Evolutionary conservation across 2,329 filamentous ascomycete genomes (phyloP).

Genomic region (Ophiosphaerella narmari): DNA sequence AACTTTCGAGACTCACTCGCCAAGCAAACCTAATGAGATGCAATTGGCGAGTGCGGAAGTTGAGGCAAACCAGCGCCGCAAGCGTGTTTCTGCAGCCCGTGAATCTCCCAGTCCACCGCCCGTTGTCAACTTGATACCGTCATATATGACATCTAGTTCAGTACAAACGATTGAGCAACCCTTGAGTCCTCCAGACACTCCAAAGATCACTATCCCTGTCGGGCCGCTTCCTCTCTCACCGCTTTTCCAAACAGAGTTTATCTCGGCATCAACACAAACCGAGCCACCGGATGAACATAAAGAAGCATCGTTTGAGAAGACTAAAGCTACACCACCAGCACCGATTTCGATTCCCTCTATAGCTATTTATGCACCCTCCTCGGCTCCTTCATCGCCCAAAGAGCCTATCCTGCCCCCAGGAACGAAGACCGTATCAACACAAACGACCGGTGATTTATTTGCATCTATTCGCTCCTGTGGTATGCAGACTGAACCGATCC

Average conservation of each 20-base stretch:
- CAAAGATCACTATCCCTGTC: constrained; percentile 54
- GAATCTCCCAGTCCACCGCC: constrained; percentile 14
- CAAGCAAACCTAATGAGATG: constrained; percentile 28
- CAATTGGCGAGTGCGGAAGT: constrained; percentile 52
- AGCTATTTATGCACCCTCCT: constrained; percentile 85
- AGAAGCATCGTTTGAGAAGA: constrained; percentile 24
- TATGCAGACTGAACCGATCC: constrained; percentile 90
- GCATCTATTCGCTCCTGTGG: constrained; percentile 58
- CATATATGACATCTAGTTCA: constrained; percentile 65
- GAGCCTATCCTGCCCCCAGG: constrained; percentile 78
- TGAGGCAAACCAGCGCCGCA: constrained; percentile 74
- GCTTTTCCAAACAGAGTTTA: constrained; percentile 51
- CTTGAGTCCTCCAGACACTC: constrained; percentile 68
- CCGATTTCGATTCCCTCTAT: constrained; percentile 75
- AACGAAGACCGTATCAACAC: constrained; percentile 80
- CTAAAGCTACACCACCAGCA: constrained; percentile 42
- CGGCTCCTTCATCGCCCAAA: constrained; percentile 75
- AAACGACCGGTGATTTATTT: constrained; percentile 65
- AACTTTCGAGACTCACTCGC: constrained; percentile 22
- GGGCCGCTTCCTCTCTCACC: constrained; percentile 47
- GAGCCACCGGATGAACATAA: constrained; percentile 36
- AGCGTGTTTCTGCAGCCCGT: constrained; percentile 60
- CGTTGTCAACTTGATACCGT: constrained; percentile 18
- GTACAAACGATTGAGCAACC: constrained; percentile 68
- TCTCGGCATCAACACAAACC: constrained; percentile 68